phyloP scores from a whole-genome alignment of 2,329 filamentous ascomycete species.

The Fusarium sulawesiense region DNA sequence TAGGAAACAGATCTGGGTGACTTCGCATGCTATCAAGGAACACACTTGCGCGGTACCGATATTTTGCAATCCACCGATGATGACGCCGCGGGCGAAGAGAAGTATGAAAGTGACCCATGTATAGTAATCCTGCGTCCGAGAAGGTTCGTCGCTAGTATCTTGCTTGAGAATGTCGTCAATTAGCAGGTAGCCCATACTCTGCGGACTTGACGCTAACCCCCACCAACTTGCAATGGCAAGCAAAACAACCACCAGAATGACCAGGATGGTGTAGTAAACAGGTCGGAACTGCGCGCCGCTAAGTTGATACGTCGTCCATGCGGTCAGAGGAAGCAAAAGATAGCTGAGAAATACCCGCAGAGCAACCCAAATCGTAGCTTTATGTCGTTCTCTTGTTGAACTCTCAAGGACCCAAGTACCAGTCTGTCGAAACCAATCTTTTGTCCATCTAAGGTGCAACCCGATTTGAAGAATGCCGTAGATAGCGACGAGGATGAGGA shows the following conservation, averaged over 20 bases:
- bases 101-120: slow-evolving; percentile 27
- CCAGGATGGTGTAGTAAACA: slow-evolving; percentile 51
- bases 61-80: slow-evolving; percentile 33
- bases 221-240: slow-evolving; percentile 46
- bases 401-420: slow-evolving; percentile 26
- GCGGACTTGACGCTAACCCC: slow-evolving; percentile 39
- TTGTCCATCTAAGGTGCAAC: slow-evolving; percentile 39
- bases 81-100: slow-evolving; percentile 25
- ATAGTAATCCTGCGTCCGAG: slow-evolving; percentile 63
- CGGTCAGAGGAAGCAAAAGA: slow-evolving; percentile 77
- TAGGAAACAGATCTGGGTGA: slow-evolving; percentile 22
- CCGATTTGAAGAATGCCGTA: slow-evolving; percentile 64
- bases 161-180: slow-evolving; percentile 71
- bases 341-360: slow-evolving; percentile 80
- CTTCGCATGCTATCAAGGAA: slow-evolving; percentile 29
- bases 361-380: slow-evolving; percentile 58
- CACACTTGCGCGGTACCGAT: slow-evolving; percentile 27
- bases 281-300: slow-evolving; percentile 32
- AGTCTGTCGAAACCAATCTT: slow-evolving; percentile 58
- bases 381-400: slow-evolving; percentile 52
- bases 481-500: slow-evolving; percentile 67
- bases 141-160: slow-evolving; percentile 59
- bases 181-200: slow-evolving; percentile 48
- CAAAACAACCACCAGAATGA: slow-evolving; percentile 33
- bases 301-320: slow-evolving; percentile 79